A percentile compares a stretch with the other conserved stretches of the same genome.
phyloP scores from a whole-genome alignment of 23 red algal species.

The Pyropia yezoensis region DNA sequence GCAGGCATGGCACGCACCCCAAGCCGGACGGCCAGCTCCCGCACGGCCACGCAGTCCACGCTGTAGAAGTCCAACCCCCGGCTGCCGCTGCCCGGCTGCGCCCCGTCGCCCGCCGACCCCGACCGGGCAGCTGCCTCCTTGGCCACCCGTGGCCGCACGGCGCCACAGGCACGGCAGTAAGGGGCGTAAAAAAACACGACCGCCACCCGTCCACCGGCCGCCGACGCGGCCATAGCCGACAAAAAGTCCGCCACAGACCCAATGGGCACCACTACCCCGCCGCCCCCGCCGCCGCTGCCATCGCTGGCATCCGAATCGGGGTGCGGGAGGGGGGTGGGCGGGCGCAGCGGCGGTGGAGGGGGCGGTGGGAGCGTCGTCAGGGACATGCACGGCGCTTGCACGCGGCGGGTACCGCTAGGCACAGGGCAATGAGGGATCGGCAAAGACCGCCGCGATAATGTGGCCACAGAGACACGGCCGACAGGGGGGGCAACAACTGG shows the following conservation, averaged over 20 bases:
- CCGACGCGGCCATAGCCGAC: not conserved
- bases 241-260: not conserved
- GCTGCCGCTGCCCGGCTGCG: not conserved
- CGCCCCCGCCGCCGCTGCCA: too few species aligned
- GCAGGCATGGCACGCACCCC: not conserved
- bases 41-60: too few species aligned
- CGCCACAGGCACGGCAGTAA: not conserved
- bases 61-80: not conserved
- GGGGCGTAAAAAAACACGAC: not conserved
- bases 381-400: too few species aligned
- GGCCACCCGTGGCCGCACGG: constrained; percentile 1
- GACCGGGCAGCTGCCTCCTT: not conserved
- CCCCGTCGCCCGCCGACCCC: not conserved
- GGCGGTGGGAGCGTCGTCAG: too few species aligned
- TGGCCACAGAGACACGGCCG: too few species aligned
- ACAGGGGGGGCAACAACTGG: too few species aligned
- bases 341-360: too few species aligned
- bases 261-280: not conserved
- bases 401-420: too few species aligned
- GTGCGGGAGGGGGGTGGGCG: too few species aligned
- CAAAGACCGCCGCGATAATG: too few species aligned
- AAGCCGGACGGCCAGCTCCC: not conserved
- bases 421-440: too few species aligned
- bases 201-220: not conserved
- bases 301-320: too few species aligned